phyloP scores from a whole-genome alignment of 345 rosid species.

The Bruguiera sexangula region DNA sequence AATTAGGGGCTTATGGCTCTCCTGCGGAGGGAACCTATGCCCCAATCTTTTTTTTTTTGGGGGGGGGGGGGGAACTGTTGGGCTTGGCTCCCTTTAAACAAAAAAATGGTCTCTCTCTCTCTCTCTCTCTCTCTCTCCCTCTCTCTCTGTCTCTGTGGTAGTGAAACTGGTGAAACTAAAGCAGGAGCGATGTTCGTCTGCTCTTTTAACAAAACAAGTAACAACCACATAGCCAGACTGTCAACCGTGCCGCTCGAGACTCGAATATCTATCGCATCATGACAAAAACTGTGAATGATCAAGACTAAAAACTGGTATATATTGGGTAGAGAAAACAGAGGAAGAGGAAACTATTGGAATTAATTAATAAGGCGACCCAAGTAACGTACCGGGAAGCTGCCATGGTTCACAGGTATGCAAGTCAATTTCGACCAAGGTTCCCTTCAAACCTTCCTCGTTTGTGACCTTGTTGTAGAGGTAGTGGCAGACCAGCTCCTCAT shows the following conservation, averaged over 20 bases:
- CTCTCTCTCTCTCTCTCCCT: not conserved
- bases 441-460: constrained; percentile 58
- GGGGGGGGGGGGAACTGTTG: no score
- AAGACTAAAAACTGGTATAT: not conserved
- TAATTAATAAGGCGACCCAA: no score
- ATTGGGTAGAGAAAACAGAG: not conserved
- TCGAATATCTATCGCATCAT: no score
- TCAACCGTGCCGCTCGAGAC: no score
- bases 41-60: no score
- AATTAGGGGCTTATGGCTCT: no score
- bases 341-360: not conserved
- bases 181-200: no score
- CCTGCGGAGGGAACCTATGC: no score
- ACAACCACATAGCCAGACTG: no score
- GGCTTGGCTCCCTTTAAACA: no score
- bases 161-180: not conserved
- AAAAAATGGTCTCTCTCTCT: not conserved
- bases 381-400: constrained; percentile 88
- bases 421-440: constrained; percentile 82
- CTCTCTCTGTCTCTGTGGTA: no score
- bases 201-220: no score
- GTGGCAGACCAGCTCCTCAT: constrained; percentile 93
- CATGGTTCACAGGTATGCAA: constrained; percentile 97
- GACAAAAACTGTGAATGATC: not conserved
- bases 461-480: constrained; percentile 82